A percentile compares a stretch with the other conserved stretches of the same genome.
Evolutionary conservation across 805 yeast species (phyloP).

Genomic region (Teunomyces stri): DNA sequence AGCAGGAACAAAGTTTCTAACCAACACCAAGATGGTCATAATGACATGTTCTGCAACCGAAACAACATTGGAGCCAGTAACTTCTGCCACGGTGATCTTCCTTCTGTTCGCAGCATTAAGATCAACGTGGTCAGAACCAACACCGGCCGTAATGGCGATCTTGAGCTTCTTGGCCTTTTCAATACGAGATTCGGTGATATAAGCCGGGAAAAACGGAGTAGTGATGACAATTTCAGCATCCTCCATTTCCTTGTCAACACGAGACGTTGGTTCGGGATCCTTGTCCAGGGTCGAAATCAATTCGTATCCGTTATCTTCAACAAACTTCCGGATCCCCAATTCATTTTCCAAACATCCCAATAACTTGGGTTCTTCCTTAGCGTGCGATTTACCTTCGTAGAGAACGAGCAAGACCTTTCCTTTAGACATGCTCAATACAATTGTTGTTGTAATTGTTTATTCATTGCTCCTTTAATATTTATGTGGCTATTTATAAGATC

Average conservation of each 20-base stretch:
- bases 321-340: slow-evolving; percentile 63
- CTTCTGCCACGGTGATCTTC: slow-evolving; percentile 70
- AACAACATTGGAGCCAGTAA: slow-evolving; percentile 77
- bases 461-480: no score
- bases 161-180: slow-evolving; percentile 69
- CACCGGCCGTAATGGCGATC: slow-evolving; percentile 75
- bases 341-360: slow-evolving; percentile 75
- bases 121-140: slow-evolving; percentile 81
- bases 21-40: slow-evolving; percentile 67
- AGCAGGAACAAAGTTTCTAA: slow-evolving; percentile 77
- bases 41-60: slow-evolving; percentile 82
- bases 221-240: slow-evolving; percentile 78
- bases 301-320: slow-evolving; percentile 65
- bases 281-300: slow-evolving; percentile 65
- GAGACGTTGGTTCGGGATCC: slow-evolving; percentile 56
- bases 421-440: slow-evolving; percentile 10
- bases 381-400: slow-evolving; percentile 58
- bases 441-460: not conserved
- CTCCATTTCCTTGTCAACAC: slow-evolving; percentile 60
- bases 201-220: slow-evolving; percentile 83
- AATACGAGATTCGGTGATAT: slow-evolving; percentile 64
- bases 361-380: slow-evolving; percentile 56
- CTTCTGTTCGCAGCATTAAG: slow-evolving; percentile 63
- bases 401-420: slow-evolving; percentile 52
- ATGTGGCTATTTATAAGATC: not conserved